phyloP scores from a whole-genome alignment of 2,329 filamentous ascomycete species.

The Aspergillus brasiliensis region DNA sequence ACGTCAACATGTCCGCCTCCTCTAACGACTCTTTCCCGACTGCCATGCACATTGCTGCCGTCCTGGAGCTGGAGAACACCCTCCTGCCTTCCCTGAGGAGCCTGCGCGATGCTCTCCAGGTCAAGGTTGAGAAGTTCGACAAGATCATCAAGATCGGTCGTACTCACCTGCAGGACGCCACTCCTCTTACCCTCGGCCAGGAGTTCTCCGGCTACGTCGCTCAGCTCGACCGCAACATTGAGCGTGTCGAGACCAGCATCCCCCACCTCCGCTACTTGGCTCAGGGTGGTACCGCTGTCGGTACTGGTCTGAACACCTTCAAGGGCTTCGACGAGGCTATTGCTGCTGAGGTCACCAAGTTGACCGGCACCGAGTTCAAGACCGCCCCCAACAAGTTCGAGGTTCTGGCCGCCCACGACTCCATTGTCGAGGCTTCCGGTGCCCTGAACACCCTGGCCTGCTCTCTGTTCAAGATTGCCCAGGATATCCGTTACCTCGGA shows the following conservation, averaged over 20 bases:
- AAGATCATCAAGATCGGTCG: constrained; percentile 99
- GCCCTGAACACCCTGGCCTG: constrained; percentile 88
- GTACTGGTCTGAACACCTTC: constrained; percentile 96
- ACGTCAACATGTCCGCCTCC: constrained; percentile 98
- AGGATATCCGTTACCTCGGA: constrained; percentile 96
- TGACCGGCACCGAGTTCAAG: constrained; percentile 91
- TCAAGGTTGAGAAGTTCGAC: constrained; percentile 86
- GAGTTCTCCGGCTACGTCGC: constrained; percentile 98
- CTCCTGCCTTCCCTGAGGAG: constrained; percentile 81
- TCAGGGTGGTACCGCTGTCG: constrained; percentile 94
- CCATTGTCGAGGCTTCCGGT: constrained; percentile 90
- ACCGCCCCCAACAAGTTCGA: constrained; percentile 99
- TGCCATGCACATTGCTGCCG: constrained; percentile 98
- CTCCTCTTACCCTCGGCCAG: constrained; percentile 90
- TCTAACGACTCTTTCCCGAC: constrained; percentile 99
- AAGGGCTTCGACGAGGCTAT: constrained; percentile 93
- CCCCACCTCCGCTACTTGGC: constrained; percentile 85
- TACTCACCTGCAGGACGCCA: constrained; percentile 96
- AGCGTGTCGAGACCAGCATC: constrained; percentile 79
- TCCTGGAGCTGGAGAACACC: constrained; percentile 84
- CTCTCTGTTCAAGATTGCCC: constrained; percentile 96
- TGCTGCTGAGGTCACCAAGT: constrained; percentile 84
- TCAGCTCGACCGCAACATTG: constrained; percentile 87
- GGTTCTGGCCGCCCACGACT: constrained; percentile 91
- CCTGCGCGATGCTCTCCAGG: constrained; percentile 80